Percentiles rank a stretch among this genome's conserved stretches.
phyloP scores from a whole-genome alignment of 768 basidiomycete species.

The Artomyces pyxidatus region DNA sequence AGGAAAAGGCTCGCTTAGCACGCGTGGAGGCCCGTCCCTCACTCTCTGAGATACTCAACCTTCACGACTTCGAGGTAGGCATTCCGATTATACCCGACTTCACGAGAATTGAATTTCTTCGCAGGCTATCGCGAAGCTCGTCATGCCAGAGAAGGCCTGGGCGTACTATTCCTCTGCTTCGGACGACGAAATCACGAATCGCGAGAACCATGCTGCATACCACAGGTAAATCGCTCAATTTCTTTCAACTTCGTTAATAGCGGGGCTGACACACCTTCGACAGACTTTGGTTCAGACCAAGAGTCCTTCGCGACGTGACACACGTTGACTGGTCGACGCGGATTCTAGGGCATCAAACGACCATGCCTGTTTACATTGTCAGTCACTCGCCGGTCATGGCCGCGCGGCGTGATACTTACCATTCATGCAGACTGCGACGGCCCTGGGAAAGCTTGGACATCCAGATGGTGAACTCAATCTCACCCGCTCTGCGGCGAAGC shows the following conservation, averaged over 20 bases:
- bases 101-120: too few species aligned
- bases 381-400: slow-evolving; percentile 12
- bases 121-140: slow-evolving; percentile 73
- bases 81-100: neutral
- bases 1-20: slow-evolving; percentile 61
- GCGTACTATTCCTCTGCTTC: slow-evolving; percentile 96
- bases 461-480: slow-evolving; percentile 91
- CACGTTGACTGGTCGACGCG: slow-evolving; percentile 79
- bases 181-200: slow-evolving; percentile 86
- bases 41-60: slow-evolving; percentile 71
- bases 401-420: neutral
- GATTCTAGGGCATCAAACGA: slow-evolving; percentile 68
- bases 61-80: slow-evolving; percentile 90
- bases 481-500: slow-evolving; percentile 81
- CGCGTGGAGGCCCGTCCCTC: slow-evolving; percentile 59
- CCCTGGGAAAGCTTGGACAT: slow-evolving; percentile 90
- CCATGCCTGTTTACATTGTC: slow-evolving; percentile 79
- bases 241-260: too few species aligned
- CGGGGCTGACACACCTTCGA: too few species aligned
- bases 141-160: slow-evolving; percentile 87
- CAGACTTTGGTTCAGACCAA: slow-evolving; percentile 28
- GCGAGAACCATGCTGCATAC: slow-evolving; percentile 88
- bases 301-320: slow-evolving; percentile 66
- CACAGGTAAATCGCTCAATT: slow-evolving; percentile 70
- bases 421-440: slow-evolving; percentile 57